Evolutionary conservation across 441 rosid genomes (phyloP).

Genomic region (Erysimum cheiri): DNA sequence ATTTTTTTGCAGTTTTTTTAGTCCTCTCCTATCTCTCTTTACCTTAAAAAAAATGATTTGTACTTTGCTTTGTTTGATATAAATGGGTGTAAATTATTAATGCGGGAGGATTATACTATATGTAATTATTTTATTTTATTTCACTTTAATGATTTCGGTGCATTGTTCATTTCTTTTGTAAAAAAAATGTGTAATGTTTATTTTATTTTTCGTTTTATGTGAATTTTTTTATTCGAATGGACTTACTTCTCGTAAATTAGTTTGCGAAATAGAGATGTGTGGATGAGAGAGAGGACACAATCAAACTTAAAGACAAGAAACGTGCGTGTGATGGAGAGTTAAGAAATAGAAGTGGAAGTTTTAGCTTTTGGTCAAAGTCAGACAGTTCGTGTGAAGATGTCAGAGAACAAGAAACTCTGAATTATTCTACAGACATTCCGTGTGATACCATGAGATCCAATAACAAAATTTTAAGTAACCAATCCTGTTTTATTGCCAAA

Average conservation of each 20-base stretch:
- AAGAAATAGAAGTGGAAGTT: conserved; percentile 3
- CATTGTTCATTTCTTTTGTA: background rate
- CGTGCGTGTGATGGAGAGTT: conserved; percentile 14
- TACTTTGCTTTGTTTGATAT: background rate
- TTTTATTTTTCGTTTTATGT: background rate
- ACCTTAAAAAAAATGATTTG: background rate
- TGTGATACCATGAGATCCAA: conserved; percentile 4
- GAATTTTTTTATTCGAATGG: background rate
- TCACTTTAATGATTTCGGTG: background rate
- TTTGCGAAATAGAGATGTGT: no score
- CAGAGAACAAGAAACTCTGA: conserved; percentile 30
- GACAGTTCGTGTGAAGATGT: conserved; percentile 43
- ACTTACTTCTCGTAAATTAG: background rate
- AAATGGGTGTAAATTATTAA: background rate
- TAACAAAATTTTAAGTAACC: background rate
- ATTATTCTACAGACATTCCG: conserved; percentile 35
- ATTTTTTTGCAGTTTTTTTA: background rate
- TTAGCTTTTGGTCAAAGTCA: conserved; percentile 32
- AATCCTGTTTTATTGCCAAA: background rate
- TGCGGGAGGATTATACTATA: background rate
- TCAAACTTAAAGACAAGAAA: conserved; percentile 15
- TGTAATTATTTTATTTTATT: background rate
- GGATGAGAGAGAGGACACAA: conserved; percentile 16
- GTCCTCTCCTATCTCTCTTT: background rate
- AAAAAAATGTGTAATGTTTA: background rate